Base-by-base conservation (phyloP, 495 filamentous ascomycete genomes). In the Mycothermus thermophilus region DNA sequence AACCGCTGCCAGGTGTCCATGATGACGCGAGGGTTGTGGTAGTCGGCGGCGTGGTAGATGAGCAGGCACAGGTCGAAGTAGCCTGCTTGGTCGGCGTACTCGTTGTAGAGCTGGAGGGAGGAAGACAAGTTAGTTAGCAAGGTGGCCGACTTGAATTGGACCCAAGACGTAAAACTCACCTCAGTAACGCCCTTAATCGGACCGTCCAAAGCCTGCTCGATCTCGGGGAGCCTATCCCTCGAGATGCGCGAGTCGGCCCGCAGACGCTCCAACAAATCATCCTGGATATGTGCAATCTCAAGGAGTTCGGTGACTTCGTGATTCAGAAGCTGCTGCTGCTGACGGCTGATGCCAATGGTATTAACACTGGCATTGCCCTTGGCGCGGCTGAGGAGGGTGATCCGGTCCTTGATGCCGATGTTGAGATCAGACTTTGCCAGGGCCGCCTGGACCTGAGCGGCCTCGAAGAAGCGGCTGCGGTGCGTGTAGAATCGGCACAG, bases 31-130 rank as follows among this genome's bases (percentile, higher is more conserved):
- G 75, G 65, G 48, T 86, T 88, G 44, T 86, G 80, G 62, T 87
- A 79, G 56, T 95, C 81, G 20, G 86, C 87, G 0, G 75, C 64
- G 57, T 83, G 78, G 60, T 82, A 96, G 46, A 96, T 93, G 32
- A 82, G 67, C 15, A 99, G 74, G 54, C 79, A 92, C 37, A 99
- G 74, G 51, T 96, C 90, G 59, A 80, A 81, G 64, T 95, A 99
- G 35, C 70, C 71, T 5, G 79, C 88, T 44, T 80, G 75, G 47
- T 96, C 87, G 38, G 83, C 80, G 50, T 81, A 96, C 34, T 69
- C 58, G 52, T 99, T 93, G 65, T 79, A 99, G 22, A 99, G 75
- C 83, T 93, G 42, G 27, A 34, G 34, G 42, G 58, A 30, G 26
- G 57, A n/a, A n/a, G n/a, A n/a, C n/a, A n/a, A n/a, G n/a, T n/a